phyloP scores from a whole-genome alignment of 1,284 basidiomycete species.

The Boletus smithii region DNA sequence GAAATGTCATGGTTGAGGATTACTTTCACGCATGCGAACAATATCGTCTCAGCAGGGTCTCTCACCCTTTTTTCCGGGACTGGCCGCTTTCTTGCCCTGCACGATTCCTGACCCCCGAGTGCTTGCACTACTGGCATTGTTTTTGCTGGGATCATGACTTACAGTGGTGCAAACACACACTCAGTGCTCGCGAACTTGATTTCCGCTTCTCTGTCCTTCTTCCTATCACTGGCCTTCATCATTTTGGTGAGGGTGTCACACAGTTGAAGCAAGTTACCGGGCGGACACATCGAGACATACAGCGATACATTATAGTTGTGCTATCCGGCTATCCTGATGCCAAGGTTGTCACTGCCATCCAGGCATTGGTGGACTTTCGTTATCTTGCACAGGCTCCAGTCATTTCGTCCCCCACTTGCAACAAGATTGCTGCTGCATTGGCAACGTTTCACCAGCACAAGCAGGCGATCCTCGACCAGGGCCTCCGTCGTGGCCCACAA shows the following conservation, averaged over 20 bases:
- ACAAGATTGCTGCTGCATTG: neutral
- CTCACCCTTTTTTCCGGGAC: neutral
- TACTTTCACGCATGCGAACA: constrained; percentile 1
- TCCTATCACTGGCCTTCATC: neutral
- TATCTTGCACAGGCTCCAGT: neutral
- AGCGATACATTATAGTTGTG: constrained; percentile 23
- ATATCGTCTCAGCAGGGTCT: constrained; percentile 2
- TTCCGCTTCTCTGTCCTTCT: constrained; percentile 6
- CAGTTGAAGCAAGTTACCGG: constrained; percentile 2
- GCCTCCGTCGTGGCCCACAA: neutral
- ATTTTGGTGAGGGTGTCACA: neutral
- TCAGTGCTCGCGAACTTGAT: neutral
- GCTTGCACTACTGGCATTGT: neutral
- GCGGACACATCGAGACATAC: neutral
- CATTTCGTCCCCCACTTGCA: constrained; percentile 8
- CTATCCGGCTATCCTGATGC: constrained; percentile 27
- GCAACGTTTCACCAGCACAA: constrained; percentile 14
- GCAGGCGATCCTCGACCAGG: constrained; percentile 7
- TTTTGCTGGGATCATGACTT: neutral
- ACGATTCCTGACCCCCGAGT: neutral
- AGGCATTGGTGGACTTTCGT: constrained; percentile 31
- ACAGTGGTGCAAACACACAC: neutral
- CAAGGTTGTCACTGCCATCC: constrained; percentile 26
- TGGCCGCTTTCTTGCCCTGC: neutral
- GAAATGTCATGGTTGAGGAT: neutral